Base-by-base conservation (phyloP, 2,329 filamentous ascomycete species). In the Achaetomium macrosporum region DNA sequence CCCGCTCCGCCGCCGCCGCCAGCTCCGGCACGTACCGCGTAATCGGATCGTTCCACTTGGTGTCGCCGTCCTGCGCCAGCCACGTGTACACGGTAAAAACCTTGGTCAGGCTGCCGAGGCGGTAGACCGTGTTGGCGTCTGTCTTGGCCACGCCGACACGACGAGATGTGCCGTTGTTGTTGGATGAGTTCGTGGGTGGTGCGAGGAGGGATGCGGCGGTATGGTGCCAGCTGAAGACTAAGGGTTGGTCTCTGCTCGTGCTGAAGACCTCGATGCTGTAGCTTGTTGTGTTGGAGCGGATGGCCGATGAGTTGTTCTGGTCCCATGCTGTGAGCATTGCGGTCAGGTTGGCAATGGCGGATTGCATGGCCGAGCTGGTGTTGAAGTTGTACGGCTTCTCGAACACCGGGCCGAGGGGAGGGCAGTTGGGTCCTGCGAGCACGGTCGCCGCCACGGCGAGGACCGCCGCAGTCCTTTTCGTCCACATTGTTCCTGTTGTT, bases 61-160 rank as follows among this genome's bases (percentile, higher is more conserved):
- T 54, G 49, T 72, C 68, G 1, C 73, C 71, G n/a, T 65, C 64
- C 52, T 72, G 66, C 13, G 66, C 64, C 16, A 76, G 63, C 55
- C 71, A 72, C 6, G 66, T 66, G 48, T 71, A 73, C 2, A 75
- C 66, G 2, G 69, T 72, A 55, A 73, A 68, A 7, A 75, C 59
- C 59, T 78, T 77, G 10, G 72, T 72, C 11, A 76, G 61, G 55
- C 73, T 76, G 13, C 65, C 70, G 4, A 73, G 60, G 2, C 68
- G 64, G 57, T 70, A 78, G 17, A 72, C 61, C 0, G 64, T 71
- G 46, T 74, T 57, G 5, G 53, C 41, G 35, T 65, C 56, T 5
- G 70, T 61, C 46, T 56, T 42, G 17, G 58, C 53, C 7, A 67
- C 65, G 1, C 67, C 67, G 2, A 66, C 53, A 1, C 25, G 25